Conservation (phyloP, 2,329 filamentous ascomycete species). For the Aspergillus sp. region DNA sequence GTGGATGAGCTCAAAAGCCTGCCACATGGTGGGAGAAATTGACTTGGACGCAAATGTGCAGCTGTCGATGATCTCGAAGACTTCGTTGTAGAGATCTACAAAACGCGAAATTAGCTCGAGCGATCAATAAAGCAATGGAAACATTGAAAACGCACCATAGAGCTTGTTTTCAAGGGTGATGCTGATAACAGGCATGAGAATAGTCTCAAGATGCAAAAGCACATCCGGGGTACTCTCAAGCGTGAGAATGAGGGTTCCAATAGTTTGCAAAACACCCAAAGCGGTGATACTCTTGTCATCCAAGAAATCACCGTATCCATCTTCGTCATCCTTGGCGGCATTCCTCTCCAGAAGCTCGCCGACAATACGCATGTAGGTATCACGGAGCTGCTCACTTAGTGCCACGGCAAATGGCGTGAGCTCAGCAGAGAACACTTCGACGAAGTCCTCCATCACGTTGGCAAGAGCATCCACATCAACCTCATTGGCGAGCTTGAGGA, state of each 20-base stretch:
- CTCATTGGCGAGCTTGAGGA: constrained; percentile 93
- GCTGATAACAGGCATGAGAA: constrained; percentile 93
- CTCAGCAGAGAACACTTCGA: constrained; percentile 95
- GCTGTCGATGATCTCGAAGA: constrained; percentile 98
- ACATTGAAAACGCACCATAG: constrained; percentile 53
- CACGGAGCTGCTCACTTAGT: constrained; percentile 86
- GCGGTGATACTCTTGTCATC: constrained; percentile 99
- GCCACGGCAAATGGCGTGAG: constrained; percentile 95
- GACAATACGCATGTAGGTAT: constrained; percentile 92
- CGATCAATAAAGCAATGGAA: background rate
- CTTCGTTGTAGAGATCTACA: constrained; percentile 92
- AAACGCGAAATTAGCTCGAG: background rate
- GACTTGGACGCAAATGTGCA: constrained; percentile 96
- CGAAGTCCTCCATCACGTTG: constrained; percentile 99
- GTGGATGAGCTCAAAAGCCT: constrained; percentile 94
- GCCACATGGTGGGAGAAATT: constrained; percentile 97
- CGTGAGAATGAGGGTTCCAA: constrained; percentile 92
- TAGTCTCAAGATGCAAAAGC: constrained; percentile 83
- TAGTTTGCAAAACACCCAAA: constrained; percentile 90
- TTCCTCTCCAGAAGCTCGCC: constrained; percentile 85
- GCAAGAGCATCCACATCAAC: constrained; percentile 94
- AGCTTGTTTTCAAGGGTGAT: constrained; percentile 97
- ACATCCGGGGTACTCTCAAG: constrained; percentile 96
- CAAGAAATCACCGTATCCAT: constrained; percentile 77
- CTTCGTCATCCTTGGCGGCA: constrained; percentile 63